Evolutionary conservation across 495 filamentous ascomycete species (phyloP).

Genomic region (Elasticomyces elasticus): DNA sequence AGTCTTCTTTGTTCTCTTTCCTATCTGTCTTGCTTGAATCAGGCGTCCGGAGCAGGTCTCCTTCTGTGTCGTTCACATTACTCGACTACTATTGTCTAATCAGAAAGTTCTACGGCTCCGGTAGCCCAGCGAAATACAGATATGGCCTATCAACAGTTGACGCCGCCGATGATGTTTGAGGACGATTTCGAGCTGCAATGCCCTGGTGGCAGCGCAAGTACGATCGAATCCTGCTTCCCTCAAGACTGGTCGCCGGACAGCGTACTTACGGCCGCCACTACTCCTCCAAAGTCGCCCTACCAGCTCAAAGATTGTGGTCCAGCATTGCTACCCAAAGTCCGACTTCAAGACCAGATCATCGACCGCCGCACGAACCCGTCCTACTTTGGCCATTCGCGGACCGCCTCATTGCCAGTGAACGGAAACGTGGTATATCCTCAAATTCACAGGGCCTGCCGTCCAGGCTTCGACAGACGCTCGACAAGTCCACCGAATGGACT

Average conservation of each 20-base stretch:
- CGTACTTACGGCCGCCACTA: conserved; percentile 60
- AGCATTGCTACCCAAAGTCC: conserved; percentile 74
- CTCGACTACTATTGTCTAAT: conserved; percentile 12
- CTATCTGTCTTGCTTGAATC: conserved; percentile 10
- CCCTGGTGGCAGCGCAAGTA: conserved; percentile 35
- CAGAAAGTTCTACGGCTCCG: conserved; percentile 12
- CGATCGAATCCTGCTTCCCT: conserved; percentile 47
- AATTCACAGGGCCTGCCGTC: not conserved
- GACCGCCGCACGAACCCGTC: conserved; percentile 41
- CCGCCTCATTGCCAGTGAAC: conserved; percentile 48
- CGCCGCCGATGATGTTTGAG: conserved; percentile 24
- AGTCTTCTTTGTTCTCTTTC: conserved; percentile 21
- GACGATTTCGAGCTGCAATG: conserved; percentile 23
- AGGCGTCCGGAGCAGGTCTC: conserved; percentile 22
- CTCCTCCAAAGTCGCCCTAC: conserved; percentile 53
- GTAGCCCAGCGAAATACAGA: conserved; percentile 10
- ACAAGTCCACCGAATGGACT: conserved; percentile 55
- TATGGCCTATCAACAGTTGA: conserved; percentile 31
- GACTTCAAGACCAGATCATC: conserved; percentile 72
- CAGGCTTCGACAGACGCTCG: conserved; percentile 44
- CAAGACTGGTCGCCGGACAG: conserved; percentile 72
- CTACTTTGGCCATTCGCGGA: conserved; percentile 41
- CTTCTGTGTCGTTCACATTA: conserved; percentile 5
- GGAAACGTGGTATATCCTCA: conserved; percentile 34
- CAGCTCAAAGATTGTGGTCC: conserved; percentile 66